These are phyloP conservation scores for Candida namnaoensis DNA, from an alignment of 805 yeast species.

Conservation along the genomic window DNA sequence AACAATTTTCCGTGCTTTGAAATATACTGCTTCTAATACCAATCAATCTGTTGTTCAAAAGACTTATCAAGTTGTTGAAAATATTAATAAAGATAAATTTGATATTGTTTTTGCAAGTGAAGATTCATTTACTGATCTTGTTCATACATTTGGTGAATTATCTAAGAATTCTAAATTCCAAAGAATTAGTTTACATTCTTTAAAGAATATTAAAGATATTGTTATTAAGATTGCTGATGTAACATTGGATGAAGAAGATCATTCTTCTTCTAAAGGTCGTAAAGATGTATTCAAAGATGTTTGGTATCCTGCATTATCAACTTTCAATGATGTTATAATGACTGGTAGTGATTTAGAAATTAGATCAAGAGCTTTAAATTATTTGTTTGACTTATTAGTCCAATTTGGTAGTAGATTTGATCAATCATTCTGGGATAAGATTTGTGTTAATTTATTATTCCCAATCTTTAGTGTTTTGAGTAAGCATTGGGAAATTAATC, in stretches of 20 bases:
- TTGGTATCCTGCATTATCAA: constrained; percentile 83
- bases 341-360: constrained; percentile 92
- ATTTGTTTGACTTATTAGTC: constrained; percentile 72
- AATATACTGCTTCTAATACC: constrained; percentile 58
- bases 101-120: constrained; percentile 63
- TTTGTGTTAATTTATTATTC: constrained; percentile 72
- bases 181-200: constrained; percentile 69
- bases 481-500: constrained; percentile 64
- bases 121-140: constrained; percentile 49
- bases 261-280: constrained; percentile 18
- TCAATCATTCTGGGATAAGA: constrained; percentile 70
- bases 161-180: constrained; percentile 83
- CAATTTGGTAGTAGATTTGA: constrained; percentile 75
- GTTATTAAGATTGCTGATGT: constrained; percentile 49
- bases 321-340: constrained; percentile 86
- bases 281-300: constrained; percentile 41
- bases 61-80: constrained; percentile 54
- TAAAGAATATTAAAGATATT: constrained; percentile 61
- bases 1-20: constrained; percentile 72
- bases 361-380: constrained; percentile 78
- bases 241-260: constrained; percentile 20
- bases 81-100: constrained; percentile 53
- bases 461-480: constrained; percentile 84
- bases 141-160: constrained; percentile 68
- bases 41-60: constrained; percentile 52